Conservation (phyloP, 768 basidiomycete species). For the Chiua virens region DNA sequence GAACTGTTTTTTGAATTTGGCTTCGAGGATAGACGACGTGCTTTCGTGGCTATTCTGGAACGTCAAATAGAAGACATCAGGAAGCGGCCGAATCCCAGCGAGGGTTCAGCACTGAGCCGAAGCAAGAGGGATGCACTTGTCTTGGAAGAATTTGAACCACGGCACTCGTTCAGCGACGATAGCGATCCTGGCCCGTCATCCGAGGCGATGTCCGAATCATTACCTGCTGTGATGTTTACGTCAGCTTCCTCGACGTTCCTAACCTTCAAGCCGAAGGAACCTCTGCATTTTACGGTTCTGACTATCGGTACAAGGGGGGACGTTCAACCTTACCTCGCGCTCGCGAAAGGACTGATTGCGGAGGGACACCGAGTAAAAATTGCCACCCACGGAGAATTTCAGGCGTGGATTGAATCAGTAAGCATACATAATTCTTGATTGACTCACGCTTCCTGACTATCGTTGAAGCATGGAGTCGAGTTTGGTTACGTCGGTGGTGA, state of each 20-base stretch:
- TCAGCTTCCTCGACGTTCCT: slow-evolving; percentile 95
- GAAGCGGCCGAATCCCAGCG: slow-evolving; percentile 46
- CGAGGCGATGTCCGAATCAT: slow-evolving; percentile 62
- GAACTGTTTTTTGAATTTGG: slow-evolving; percentile 96
- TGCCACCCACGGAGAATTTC: slow-evolving; percentile 94
- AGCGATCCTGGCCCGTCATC: slow-evolving; percentile 46
- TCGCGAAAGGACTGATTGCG: slow-evolving; percentile 86
- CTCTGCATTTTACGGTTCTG: slow-evolving; percentile 88
- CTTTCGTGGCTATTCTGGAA: slow-evolving; percentile 74
- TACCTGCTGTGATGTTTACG: slow-evolving; percentile 94
- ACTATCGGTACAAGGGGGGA: slow-evolving; percentile 97
- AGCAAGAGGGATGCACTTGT: slow-evolving; percentile 74
- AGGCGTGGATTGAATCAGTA: slow-evolving; percentile 93
- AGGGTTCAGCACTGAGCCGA: slow-evolving; percentile 41
- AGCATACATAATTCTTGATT: slow-evolving; percentile 30
- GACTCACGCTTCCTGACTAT: slow-evolving; percentile 5
- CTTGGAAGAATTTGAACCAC: slow-evolving; percentile 80
- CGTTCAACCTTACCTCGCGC: slow-evolving; percentile 96
- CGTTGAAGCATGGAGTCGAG: slow-evolving; percentile 85
- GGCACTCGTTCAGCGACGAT: slow-evolving; percentile 33
- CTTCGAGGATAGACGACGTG: slow-evolving; percentile 74
- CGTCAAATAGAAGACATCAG: slow-evolving; percentile 76
- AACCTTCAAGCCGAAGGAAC: slow-evolving; percentile 88
- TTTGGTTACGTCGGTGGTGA: slow-evolving; percentile 94
- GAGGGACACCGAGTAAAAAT: slow-evolving; percentile 90